A percentile compares a stretch with the other conserved stretches of the same genome.
phyloP scores from a whole-genome alignment of 257 asterid species.

The Solanum megistacrolobum region DNA sequence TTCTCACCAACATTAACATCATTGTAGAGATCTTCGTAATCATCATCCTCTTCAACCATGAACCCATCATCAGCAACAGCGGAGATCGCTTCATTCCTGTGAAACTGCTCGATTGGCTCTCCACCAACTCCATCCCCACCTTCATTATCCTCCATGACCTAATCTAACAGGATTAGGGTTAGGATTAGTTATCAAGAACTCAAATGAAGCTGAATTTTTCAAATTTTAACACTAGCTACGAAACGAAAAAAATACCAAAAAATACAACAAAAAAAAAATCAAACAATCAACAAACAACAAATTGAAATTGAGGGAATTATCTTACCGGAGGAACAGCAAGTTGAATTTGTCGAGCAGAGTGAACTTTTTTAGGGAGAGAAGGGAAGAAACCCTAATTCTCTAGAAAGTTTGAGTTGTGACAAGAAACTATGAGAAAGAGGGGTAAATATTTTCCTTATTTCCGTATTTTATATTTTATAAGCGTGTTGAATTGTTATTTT shows the following conservation, averaged over 20 bases:
- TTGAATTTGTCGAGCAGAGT: neutral
- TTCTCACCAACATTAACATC: conserved; percentile 95
- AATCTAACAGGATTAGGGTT: conserved; percentile 1
- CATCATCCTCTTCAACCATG: conserved; percentile 70
- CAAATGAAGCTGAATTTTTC: neutral
- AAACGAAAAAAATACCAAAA: neutral
- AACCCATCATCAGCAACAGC: conserved; percentile 75
- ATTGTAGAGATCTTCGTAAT: conserved; percentile 87
- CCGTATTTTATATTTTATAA: neutral
- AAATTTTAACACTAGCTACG: neutral
- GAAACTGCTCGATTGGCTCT: conserved; percentile 56
- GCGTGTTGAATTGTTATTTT: neutral
- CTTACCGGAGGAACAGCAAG: neutral
- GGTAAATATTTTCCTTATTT: neutral
- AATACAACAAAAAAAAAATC: neutral
- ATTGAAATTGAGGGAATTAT: neutral
- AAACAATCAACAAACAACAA: neutral
- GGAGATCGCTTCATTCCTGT: conserved; percentile 68
- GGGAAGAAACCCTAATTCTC: neutral
- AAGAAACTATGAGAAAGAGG: neutral
- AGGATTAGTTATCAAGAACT: neutral
- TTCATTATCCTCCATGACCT: conserved; percentile 3
- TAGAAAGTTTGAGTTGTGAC: neutral
- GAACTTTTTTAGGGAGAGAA: neutral
- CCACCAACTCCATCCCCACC: conserved; percentile 35